phyloP scores from a whole-genome alignment of 139 green algal genomes.

The Chlorella sp. region DNA sequence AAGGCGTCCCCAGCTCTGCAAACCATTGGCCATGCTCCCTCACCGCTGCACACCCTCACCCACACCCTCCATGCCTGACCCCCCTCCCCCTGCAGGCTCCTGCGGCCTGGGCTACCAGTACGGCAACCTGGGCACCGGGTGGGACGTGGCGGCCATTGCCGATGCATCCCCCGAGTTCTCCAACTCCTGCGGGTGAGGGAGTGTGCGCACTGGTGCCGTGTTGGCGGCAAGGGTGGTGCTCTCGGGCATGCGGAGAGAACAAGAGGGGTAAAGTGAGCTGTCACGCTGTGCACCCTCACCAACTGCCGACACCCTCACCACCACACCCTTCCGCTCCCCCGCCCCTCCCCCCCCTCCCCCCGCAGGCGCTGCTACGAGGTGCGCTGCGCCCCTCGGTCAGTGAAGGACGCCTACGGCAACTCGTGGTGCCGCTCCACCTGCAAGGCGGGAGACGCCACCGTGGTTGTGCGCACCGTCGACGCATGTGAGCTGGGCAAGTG shows the following conservation, averaged over 20 bases:
- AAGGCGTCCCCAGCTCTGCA: too few relatives aligned
- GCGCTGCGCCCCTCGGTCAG: conserved; percentile 6
- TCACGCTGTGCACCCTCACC: not conserved
- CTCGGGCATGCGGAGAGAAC: too few relatives aligned
- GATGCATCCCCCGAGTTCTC: conserved; percentile 39
- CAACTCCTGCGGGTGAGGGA: conserved; percentile 25
- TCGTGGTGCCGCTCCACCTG: not conserved
- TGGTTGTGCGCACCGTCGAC: conserved; percentile 48
- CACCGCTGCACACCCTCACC: too few relatives aligned
- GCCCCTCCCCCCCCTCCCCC: not conserved
- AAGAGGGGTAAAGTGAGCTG: too few relatives aligned
- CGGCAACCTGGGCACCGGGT: conserved; percentile 26
- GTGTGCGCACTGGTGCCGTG: not conserved
- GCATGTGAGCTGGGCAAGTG: conserved; percentile 23
- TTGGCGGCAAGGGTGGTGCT: too few relatives aligned
- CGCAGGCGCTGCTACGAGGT: conserved; percentile 50
- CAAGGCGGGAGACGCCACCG: not conserved
- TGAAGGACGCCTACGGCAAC: conserved; percentile 34
- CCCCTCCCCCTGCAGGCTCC: not conserved
- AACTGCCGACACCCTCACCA: not conserved
- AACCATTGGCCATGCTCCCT: too few relatives aligned
- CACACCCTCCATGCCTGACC: too few relatives aligned
- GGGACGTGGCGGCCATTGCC: conserved; percentile 30
- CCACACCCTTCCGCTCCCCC: not conserved
- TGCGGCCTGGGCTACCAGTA: conserved; percentile 39